phyloP scores from a whole-genome alignment of 2,329 filamentous ascomycete species.

The Pseudogymnoascus sp. region DNA sequence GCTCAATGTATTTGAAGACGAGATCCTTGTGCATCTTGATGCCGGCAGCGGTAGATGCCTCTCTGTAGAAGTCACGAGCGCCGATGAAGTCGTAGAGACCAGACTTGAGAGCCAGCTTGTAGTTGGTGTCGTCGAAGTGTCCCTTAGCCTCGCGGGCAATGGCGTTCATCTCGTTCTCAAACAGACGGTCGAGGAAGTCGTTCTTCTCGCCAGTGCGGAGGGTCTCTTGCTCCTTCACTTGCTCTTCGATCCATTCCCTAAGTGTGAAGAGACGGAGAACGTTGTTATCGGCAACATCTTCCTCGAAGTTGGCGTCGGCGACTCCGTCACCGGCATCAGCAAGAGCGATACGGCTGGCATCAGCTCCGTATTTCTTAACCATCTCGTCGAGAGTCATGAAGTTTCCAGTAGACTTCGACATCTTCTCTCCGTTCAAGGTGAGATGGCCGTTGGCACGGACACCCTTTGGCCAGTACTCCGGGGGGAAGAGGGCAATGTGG shows the following conservation, averaged over 20 bases:
- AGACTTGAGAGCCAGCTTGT: constrained; percentile 79
- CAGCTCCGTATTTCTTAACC: constrained; percentile 87
- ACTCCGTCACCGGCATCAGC: constrained; percentile 93
- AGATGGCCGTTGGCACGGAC: constrained; percentile 89
- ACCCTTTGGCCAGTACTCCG: constrained; percentile 80
- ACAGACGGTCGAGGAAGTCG: constrained; percentile 78
- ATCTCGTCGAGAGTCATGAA: constrained; percentile 87
- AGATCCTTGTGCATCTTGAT: constrained; percentile 83
- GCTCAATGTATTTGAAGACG: constrained; percentile 72
- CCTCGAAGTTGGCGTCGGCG: constrained; percentile 94
- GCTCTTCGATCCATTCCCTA: constrained; percentile 88
- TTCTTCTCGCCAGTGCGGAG: constrained; percentile 72
- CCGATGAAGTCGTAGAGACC: constrained; percentile 86
- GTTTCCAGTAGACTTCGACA: constrained; percentile 96
- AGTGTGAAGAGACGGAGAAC: constrained; percentile 78
- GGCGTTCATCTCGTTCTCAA: constrained; percentile 86
- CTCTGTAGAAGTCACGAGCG: constrained; percentile 85
- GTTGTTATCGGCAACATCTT: constrained; percentile 85
- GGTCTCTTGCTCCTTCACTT: constrained; percentile 60
- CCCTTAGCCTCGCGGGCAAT: constrained; percentile 71
- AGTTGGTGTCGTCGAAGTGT: constrained; percentile 74
- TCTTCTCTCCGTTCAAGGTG: constrained; percentile 94
- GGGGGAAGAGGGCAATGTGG: constrained; percentile 81
- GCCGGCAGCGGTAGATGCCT: constrained; percentile 67
- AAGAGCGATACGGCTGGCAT: constrained; percentile 83